Conservation (phyloP, 495 filamentous ascomycete species). For the Penicillium cinerascens region DNA sequence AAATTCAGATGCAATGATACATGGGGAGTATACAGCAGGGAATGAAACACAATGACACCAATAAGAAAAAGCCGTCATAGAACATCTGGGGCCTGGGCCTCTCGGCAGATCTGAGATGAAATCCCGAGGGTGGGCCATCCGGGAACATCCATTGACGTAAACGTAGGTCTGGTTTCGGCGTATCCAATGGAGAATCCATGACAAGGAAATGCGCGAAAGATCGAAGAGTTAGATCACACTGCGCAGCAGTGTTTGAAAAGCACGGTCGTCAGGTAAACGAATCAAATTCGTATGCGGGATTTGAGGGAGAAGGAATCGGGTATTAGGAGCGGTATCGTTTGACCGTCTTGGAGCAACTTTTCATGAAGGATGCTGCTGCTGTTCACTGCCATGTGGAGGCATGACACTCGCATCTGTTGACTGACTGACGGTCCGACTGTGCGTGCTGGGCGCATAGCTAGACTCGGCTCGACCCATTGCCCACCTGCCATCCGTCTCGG, state of each 20-base stretch:
- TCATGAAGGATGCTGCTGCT: conserved; percentile 10
- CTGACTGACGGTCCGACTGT: conserved; percentile 28
- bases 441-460: conserved; percentile 9
- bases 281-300: conserved; percentile 1
- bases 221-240: background rate
- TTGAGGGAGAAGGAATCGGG: background rate
- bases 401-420: conserved; percentile 14
- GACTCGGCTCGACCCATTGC: conserved; percentile 10
- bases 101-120: conserved; percentile 1
- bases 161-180: background rate
- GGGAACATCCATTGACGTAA: conserved; percentile 1
- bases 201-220: background rate
- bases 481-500: conserved; percentile 25
- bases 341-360: background rate
- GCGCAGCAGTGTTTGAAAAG: conserved; percentile 16
- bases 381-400: conserved; percentile 5
- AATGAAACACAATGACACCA: background rate
- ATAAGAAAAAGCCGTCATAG: conserved; percentile 8
- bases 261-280: background rate
- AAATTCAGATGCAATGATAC: conserved; percentile 14
- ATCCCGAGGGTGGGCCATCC: conserved; percentile 5
- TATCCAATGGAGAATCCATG: background rate
- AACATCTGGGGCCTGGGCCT: background rate
- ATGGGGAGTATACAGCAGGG: conserved; percentile 17
- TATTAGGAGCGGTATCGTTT: background rate